Conservation (phyloP, 2,329 filamentous ascomycete species). For the Calonectria pteridis region DNA sequence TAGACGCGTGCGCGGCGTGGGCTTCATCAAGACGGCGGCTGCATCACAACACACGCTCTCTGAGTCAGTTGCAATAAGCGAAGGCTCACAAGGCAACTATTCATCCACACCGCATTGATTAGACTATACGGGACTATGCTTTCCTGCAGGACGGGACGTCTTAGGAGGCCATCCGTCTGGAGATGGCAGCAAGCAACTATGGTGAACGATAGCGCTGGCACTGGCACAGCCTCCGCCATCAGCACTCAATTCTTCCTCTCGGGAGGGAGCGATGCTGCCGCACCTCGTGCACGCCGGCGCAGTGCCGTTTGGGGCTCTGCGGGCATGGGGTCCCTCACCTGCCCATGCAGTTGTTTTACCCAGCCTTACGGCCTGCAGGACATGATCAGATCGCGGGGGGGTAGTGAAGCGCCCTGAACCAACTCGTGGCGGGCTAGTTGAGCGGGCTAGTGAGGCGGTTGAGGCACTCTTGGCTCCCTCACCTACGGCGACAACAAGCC, state of each 20-base stretch:
- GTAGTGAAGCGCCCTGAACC: conserved; percentile 2
- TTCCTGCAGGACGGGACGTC: neutral
- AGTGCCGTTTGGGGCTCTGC: conserved; percentile 16
- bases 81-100: neutral
- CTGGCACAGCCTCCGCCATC: conserved; percentile 4
- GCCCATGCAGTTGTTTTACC: conserved; percentile 18
- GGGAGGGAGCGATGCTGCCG: conserved; percentile 1
- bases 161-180: neutral
- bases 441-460: neutral
- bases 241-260: conserved; percentile 18
- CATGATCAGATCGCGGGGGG: conserved; percentile 24
- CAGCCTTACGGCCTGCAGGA: conserved; percentile 20
- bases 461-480: conserved; percentile 17
- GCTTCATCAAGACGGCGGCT: neutral
- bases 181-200: neutral
- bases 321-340: conserved; percentile 1
- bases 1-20: neutral
- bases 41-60: neutral
- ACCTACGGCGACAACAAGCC: neutral
- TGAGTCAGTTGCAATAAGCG: neutral
- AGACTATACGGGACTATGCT: neutral
- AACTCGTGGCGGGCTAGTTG: neutral
- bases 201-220: neutral
- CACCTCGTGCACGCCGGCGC: neutral
- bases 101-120: conserved; percentile 1